Percentiles rank a stretch among this genome's conserved stretches.
Conservation (phyloP, 768 basidiomycete species). For the Phylloporus arenicola region DNA sequence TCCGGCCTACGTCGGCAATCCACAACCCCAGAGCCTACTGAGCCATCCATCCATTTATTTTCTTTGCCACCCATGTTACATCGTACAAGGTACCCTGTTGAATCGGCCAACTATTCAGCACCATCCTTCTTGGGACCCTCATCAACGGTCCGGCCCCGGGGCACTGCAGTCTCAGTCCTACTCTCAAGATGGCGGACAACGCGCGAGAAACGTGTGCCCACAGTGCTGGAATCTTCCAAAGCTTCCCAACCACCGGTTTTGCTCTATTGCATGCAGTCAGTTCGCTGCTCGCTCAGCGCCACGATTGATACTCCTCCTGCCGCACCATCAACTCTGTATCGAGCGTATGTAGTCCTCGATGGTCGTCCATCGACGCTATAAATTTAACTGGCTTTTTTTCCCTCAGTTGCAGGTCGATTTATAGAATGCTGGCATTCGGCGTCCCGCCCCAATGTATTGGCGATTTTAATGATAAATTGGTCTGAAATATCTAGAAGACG, state of each 20-base stretch:
- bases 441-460: slow-evolving; percentile 11
- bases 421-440: slow-evolving; percentile 3
- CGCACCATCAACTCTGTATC: slow-evolving; percentile 5
- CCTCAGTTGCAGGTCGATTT: slow-evolving; percentile 13
- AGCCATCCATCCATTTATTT: not conserved
- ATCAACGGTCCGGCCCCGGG: no score
- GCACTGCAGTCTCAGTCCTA: not conserved
- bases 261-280: slow-evolving; percentile 11
- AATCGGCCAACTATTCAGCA: not conserved
- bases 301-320: slow-evolving; percentile 8
- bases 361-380: not conserved
- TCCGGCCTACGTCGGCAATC: no score
- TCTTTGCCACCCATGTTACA: no score
- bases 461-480: slow-evolving; percentile 22
- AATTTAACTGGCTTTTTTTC: not conserved
- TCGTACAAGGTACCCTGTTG: not conserved
- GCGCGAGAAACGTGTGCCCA: slow-evolving; percentile 10
- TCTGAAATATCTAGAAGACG: not conserved
- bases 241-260: slow-evolving; percentile 16
- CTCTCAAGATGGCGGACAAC: not conserved
- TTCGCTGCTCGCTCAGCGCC: slow-evolving; percentile 14
- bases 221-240: slow-evolving; percentile 13
- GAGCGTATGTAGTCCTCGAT: slow-evolving; percentile 2
- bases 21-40: not conserved
- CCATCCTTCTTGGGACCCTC: not conserved